Evolutionary conservation across 164 flowering plant species (phyloP).

Genomic region (Macadamia tetraphylla): DNA sequence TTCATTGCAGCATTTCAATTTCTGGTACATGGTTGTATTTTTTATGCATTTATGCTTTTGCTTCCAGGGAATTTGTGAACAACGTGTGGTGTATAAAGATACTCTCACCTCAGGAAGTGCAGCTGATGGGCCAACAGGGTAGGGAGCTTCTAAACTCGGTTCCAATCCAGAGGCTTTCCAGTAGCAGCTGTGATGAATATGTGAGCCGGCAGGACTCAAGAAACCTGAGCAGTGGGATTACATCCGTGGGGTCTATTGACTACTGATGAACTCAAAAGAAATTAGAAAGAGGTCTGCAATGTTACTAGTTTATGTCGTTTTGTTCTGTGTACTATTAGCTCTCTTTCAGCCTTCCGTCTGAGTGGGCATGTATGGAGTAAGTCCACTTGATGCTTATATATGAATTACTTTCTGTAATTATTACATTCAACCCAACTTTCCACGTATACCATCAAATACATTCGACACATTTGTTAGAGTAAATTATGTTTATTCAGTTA

Average conservation of each 20-base stretch:
- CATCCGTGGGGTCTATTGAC: conserved; percentile 64
- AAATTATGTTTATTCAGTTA: conserved; percentile 2
- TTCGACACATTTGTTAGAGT: conserved; percentile 2
- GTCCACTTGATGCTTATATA: not conserved
- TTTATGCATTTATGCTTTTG: not conserved
- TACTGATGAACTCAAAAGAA: conserved; percentile 25
- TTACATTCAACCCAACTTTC: not conserved
- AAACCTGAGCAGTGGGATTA: conserved; percentile 52
- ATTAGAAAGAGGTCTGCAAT: not conserved
- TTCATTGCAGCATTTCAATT: no score
- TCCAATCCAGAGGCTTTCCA: conserved; percentile 52
- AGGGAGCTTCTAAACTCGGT: conserved; percentile 57
- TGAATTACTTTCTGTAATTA: conserved; percentile 6
- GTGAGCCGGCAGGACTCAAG: conserved; percentile 46
- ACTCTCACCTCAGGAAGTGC: conserved; percentile 91
- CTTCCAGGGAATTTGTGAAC: conserved; percentile 85
- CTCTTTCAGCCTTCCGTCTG: conserved; percentile 6
- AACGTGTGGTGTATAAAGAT: conserved; percentile 90
- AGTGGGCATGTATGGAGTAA: not conserved
- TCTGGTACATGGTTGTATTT: no score
- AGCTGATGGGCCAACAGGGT: conserved; percentile 77
- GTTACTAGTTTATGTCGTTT: conserved; percentile 8
- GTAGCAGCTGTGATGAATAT: conserved; percentile 53
- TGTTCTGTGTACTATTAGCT: conserved; percentile 25
- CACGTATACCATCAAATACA: conserved; percentile 7